Evolutionary conservation across 768 basidiomycete genomes (phyloP), one percentile per base, ranked within the genome.

Genomic region (Solioccasus polychromus): DNA sequence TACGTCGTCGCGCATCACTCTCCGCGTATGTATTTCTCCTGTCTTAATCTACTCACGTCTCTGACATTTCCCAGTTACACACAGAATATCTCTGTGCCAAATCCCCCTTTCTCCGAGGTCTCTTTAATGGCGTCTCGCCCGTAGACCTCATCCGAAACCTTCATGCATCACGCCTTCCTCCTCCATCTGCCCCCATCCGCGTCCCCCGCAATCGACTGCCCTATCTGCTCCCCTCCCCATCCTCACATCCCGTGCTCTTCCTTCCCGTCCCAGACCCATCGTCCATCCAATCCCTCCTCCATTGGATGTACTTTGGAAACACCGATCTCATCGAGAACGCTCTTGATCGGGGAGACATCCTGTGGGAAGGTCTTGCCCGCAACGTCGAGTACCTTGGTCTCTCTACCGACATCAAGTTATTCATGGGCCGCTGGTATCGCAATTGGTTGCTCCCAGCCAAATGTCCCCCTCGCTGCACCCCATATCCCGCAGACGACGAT

Each of bases 371-470:
- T 23, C 72, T 94, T 48, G 88, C 88, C 17, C 81, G 86, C 48
- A 95, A 93, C 63, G 90, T 86, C 60, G 91, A 94, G 61, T 94
- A 90, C 59, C 82, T 95, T 39, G 85, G 82, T 18, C 75, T 94
- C 50, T 73, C 80, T 42, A 69, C 80, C 15, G 83, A 87, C 35
- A 80, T 93, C 64, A 92, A 89, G 62, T 66, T 82, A 14, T 87
- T 87, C 59, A 71, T 92, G 38, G 81, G 84, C 1, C 74, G 72
- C 47, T 93, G 87, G 85, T 90, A 86, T 64, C 70, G 76, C 42
- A 70, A 73, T 22, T 85, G 85, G 84, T n/a, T n/a, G n/a, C 69
- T 77, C 40, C 67, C 73, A 12, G n/a, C n/a, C n/a, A n/a, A n/a
- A n/a, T n/a, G n/a, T n/a, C 67, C 61, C 24, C 59, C 59, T 32